Evolutionary conservation across 75 land plant genomes (phyloP).

Genomic region (Cryptomeria japonica): DNA sequence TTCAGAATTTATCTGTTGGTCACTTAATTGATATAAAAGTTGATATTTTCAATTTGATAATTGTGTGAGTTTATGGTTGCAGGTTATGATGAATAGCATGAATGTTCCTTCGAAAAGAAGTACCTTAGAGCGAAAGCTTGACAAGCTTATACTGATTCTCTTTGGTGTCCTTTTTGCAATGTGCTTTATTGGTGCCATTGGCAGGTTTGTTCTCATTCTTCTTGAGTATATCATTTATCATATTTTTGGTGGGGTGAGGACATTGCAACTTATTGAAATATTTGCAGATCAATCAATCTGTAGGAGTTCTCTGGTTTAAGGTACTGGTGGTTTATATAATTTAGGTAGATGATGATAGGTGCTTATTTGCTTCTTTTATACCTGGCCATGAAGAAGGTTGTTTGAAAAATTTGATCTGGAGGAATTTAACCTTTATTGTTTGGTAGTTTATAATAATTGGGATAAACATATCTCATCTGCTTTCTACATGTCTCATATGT

Average conservation of each 20-base stretch:
- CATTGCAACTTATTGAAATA: not conserved
- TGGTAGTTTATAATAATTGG: not conserved
- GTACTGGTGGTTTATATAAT: not conserved
- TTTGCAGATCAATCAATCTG: not conserved
- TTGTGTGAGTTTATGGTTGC: slow-evolving; percentile 17
- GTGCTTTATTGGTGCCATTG: slow-evolving; percentile 95
- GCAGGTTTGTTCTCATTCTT: slow-evolving; percentile 53
- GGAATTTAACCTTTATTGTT: not conserved
- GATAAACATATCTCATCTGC: not conserved
- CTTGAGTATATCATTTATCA: not conserved
- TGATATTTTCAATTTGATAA: not conserved
- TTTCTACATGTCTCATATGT: not conserved
- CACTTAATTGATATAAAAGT: slow-evolving; percentile 4
- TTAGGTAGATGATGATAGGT: not conserved
- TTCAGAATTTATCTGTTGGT: slow-evolving; percentile 2
- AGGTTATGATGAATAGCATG: slow-evolving; percentile 99
- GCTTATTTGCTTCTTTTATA: not conserved
- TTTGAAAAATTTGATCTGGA: not conserved
- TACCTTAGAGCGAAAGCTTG: slow-evolving; percentile 92
- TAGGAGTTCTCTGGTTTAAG: not conserved
- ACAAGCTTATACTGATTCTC: slow-evolving; percentile 87
- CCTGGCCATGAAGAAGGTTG: not conserved
- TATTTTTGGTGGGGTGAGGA: not conserved
- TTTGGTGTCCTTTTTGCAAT: slow-evolving; percentile 71
- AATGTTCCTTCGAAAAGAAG: slow-evolving; percentile 99